A percentile compares a stretch with the other conserved stretches of the same genome.
phyloP scores from a whole-genome alignment of 2,329 filamentous ascomycete genomes.

The Clonostachys rhizophaga region DNA sequence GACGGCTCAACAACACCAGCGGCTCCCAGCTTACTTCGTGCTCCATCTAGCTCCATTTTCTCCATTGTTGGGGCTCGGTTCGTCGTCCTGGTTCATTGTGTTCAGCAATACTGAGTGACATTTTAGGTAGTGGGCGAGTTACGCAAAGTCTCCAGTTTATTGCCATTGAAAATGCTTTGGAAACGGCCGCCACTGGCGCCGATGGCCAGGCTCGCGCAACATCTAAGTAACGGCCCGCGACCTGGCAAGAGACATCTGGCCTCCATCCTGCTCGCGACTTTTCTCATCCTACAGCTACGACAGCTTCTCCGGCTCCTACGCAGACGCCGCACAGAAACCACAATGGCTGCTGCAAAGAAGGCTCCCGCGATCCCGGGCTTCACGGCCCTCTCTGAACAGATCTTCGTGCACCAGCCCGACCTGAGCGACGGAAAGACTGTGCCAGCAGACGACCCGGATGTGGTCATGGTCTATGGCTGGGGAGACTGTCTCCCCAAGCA shows the following conservation, averaged over 20 bases:
- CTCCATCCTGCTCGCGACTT: conserved; percentile 2
- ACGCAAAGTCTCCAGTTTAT: no score
- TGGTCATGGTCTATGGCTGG: conserved; percentile 52
- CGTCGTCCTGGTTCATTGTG: no score
- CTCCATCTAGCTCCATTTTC: no score
- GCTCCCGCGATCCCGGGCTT: conserved; percentile 33
- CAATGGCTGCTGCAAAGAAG: conserved; percentile 6
- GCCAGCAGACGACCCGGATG: conserved; percentile 24
- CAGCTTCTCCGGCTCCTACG: background rate
- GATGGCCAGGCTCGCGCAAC: conserved; percentile 7
- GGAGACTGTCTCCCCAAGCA: conserved; percentile 50
- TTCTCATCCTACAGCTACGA: conserved; percentile 1
- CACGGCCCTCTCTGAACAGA: conserved; percentile 37
- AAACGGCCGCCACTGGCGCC: no score
- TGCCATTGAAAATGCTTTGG: no score
- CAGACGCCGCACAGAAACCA: background rate
- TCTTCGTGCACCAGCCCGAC: conserved; percentile 35
- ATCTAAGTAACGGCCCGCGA: background rate
- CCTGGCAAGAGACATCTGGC: background rate
- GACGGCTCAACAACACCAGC: no score
- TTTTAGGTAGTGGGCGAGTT: no score
- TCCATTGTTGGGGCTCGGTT: no score
- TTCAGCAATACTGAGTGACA: no score
- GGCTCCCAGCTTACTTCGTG: no score
- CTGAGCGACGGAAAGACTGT: conserved; percentile 2